Percentiles rank a stretch among this genome's conserved stretches.
Evolutionary conservation across 2,329 filamentous ascomycete species (phyloP).

Genomic region (Paraphaeosphaeria sporulosa): DNA sequence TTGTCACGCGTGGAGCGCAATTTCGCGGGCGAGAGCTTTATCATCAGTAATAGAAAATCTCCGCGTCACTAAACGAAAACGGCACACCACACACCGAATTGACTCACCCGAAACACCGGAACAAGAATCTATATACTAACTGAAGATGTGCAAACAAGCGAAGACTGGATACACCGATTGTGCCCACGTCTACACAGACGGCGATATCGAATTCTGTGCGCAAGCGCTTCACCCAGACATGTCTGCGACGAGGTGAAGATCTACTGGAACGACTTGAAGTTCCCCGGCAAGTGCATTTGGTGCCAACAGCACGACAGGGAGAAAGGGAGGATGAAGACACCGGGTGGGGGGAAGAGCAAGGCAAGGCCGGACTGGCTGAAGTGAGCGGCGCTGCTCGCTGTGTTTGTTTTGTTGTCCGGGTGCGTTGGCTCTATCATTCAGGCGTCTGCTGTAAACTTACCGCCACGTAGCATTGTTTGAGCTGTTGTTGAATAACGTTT

Average conservation of each 20-base stretch:
- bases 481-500: not conserved
- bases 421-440: not conserved
- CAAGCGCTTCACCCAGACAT: not conserved
- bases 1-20: not conserved
- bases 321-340: not conserved
- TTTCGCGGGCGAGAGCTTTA: not conserved
- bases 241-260: not conserved
- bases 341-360: not conserved
- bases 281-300: not conserved
- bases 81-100: not conserved
- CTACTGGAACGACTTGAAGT: not conserved
- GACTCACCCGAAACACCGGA: not conserved
- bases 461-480: not conserved
- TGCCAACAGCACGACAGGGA: not conserved
- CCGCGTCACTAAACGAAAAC: not conserved
- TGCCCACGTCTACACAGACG: conserved; percentile 7
- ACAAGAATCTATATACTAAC: not conserved
- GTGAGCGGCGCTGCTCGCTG: not conserved
- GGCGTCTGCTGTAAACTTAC: not conserved
- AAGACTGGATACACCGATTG: conserved; percentile 7
- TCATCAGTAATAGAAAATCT: not conserved
- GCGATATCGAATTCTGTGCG: not conserved
- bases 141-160: conserved; percentile 2
- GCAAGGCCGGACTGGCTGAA: conserved; percentile 9
- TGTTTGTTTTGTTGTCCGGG: not conserved